Percentiles rank a stretch among this genome's conserved stretches.
Conservation (phyloP, 106 monocot species). For the Acorus gramineus region DNA sequence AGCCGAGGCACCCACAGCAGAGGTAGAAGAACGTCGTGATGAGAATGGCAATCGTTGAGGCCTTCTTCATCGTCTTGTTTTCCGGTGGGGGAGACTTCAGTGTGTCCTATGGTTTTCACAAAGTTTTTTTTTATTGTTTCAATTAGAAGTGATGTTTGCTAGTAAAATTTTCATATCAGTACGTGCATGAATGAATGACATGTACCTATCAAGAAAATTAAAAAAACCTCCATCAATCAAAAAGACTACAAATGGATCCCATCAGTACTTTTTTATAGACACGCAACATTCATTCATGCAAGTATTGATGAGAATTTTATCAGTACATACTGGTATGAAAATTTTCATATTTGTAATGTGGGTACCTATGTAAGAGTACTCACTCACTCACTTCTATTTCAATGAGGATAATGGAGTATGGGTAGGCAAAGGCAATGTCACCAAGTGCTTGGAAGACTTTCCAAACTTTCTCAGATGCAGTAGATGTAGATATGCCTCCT, state of each 20-base stretch:
- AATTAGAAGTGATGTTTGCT: no score
- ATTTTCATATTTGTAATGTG: no score
- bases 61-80: slow-evolving; percentile 79
- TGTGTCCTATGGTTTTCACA: slow-evolving; percentile 38
- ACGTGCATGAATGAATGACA: no score
- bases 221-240: no score
- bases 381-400: slow-evolving; percentile 57
- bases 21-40: slow-evolving; percentile 92
- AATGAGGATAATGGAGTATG: slow-evolving; percentile 59
- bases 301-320: background rate
- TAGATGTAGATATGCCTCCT: slow-evolving; percentile 34
- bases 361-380: no score
- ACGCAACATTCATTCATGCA: background rate
- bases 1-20: slow-evolving; percentile 85
- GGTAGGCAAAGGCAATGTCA: slow-evolving; percentile 81
- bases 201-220: no score
- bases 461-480: slow-evolving; percentile 58
- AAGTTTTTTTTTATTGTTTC: no score
- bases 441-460: slow-evolving; percentile 70
- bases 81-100: slow-evolving; percentile 78
- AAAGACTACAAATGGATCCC: no score
- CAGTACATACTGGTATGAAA: no score
- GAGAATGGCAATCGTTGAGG: slow-evolving; percentile 43
- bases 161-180: no score
- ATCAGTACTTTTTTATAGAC: no score